These are phyloP conservation scores for Fonsecaea pugnacius DNA, from an alignment of 2,329 filamentous ascomycete genomes.

Conservation along the genomic window DNA sequence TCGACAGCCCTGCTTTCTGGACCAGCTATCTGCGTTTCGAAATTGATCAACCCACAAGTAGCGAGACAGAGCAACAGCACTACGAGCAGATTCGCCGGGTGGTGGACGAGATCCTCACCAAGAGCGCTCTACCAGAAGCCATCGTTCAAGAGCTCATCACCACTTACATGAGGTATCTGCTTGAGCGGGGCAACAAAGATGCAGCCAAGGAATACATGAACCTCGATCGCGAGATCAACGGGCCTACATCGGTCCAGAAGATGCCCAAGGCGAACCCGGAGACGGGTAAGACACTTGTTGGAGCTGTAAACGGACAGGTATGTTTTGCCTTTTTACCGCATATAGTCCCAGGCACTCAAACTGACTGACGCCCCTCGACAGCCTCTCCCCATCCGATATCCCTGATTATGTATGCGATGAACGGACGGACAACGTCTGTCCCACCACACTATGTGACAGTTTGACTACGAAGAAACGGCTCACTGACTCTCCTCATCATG, in stretches of 20 bases:
- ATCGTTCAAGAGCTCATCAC: constrained; percentile 76
- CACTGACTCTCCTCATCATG: neutral
- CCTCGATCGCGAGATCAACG: constrained; percentile 85
- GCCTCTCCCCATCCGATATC: constrained; percentile 26
- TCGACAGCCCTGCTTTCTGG: constrained; percentile 89
- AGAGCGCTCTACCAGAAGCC: constrained; percentile 69
- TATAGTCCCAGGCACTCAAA: neutral
- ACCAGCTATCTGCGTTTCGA: constrained; percentile 86
- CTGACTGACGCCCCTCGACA: constrained; percentile 1
- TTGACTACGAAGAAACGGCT: constrained; percentile 1
- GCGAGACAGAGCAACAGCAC: constrained; percentile 66
- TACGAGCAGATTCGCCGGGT: constrained; percentile 79
- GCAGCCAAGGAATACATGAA: constrained; percentile 83
- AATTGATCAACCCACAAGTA: constrained; percentile 74
- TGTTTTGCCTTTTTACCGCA: neutral
- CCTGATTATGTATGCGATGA: constrained; percentile 4
- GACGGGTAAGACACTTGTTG: constrained; percentile 17
- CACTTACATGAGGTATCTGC: constrained; percentile 79
- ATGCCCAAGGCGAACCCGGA: constrained; percentile 26
- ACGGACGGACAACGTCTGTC: neutral
- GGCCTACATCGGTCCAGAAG: constrained; percentile 53
- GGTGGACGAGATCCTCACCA: constrained; percentile 71
- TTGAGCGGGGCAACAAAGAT: constrained; percentile 79
- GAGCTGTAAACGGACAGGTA: constrained; percentile 32
- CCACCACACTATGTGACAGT: neutral